phyloP scores from a whole-genome alignment of 495 filamentous ascomycete species.

The Cetradonia linearis region DNA sequence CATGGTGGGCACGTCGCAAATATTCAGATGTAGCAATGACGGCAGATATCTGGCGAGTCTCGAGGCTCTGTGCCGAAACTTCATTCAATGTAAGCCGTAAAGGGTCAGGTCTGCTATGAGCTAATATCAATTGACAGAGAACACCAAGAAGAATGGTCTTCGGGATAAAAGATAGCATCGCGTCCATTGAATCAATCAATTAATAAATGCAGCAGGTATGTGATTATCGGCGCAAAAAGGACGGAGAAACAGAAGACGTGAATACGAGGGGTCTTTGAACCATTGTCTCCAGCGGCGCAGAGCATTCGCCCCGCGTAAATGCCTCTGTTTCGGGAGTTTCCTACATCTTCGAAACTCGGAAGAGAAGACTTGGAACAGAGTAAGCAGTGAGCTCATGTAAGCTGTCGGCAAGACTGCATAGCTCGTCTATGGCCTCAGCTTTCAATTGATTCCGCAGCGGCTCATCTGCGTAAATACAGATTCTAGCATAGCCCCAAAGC shows the following conservation, averaged over 20 bases:
- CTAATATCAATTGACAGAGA: background rate
- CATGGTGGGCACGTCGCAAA: slow-evolving; percentile 3
- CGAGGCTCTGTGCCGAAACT: background rate
- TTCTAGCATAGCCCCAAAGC: background rate
- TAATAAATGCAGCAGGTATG: background rate
- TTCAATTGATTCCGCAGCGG: background rate
- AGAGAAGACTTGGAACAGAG: background rate
- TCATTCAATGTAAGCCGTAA: background rate
- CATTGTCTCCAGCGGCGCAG: background rate
- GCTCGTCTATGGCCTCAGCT: background rate
- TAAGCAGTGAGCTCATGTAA: background rate
- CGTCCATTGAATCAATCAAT: background rate
- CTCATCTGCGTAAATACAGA: background rate
- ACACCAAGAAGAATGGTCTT: background rate
- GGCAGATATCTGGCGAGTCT: background rate
- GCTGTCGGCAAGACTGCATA: background rate
- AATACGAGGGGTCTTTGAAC: background rate
- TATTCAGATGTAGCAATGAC: background rate
- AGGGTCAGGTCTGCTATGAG: background rate
- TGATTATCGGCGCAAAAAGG: background rate
- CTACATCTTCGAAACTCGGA: background rate
- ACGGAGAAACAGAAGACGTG: background rate
- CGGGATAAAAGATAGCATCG: background rate
- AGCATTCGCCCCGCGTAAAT: background rate
- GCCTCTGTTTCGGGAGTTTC: background rate